Evolutionary conservation across 345 rosid species (phyloP).

Genomic region (Eucalyptus cloeziana): DNA sequence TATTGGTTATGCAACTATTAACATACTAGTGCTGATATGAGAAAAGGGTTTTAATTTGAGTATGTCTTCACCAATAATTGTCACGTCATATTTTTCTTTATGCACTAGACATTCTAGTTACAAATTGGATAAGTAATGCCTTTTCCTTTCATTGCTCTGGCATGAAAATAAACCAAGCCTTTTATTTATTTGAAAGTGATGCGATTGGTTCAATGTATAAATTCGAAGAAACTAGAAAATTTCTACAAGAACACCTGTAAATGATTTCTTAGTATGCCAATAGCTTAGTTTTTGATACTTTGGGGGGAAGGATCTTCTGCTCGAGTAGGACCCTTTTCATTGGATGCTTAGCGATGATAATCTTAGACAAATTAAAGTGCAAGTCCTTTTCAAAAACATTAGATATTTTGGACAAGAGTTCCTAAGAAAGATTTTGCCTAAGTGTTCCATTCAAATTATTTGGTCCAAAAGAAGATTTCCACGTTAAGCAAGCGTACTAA

Average conservation of each 20-base stretch:
- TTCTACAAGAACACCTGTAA: background rate
- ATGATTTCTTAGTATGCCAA: rapidly evolving
- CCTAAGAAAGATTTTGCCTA: no score
- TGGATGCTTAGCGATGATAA: background rate
- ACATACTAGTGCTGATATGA: background rate
- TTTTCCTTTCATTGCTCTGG: rapidly evolving
- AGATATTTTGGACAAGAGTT: rapidly evolving
- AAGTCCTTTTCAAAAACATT: background rate
- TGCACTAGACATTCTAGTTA: background rate
- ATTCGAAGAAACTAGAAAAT: background rate
- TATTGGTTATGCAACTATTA: no score
- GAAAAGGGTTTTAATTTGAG: background rate
- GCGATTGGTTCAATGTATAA: background rate
- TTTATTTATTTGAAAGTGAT: background rate
- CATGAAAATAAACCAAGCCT: background rate
- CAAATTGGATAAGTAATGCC: background rate
- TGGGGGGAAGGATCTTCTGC: background rate
- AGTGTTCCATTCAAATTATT: background rate
- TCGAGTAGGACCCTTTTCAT: background rate
- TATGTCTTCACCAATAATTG: background rate
- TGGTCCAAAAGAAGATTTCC: background rate
- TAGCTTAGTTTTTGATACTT: rapidly evolving
- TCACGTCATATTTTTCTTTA: no score
- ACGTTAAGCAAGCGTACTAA: no score
- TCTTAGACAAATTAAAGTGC: background rate